These are phyloP conservation scores for Diaporthe citriasiana DNA, from an alignment of 2,329 filamentous ascomycete species.

Conservation along the genomic window DNA sequence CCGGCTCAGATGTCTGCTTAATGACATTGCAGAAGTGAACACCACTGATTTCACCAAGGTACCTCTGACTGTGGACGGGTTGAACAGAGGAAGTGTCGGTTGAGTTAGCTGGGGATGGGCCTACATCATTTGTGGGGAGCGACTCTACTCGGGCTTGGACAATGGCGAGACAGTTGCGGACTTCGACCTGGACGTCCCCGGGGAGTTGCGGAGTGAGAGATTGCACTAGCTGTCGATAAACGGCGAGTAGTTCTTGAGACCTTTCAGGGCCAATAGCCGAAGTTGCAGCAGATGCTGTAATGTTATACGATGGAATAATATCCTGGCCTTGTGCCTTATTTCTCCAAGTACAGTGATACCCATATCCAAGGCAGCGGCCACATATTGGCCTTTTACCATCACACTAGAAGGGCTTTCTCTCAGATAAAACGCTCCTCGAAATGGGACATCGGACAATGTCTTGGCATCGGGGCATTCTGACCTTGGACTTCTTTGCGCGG, in stretches of 20 bases:
- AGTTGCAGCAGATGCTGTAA: neutral
- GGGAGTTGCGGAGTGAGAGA: constrained; percentile 10
- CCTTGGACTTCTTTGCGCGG: constrained; percentile 29
- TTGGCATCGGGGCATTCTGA: neutral
- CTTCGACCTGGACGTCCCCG: constrained; percentile 5
- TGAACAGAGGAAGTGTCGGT: constrained; percentile 13
- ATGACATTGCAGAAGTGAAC: constrained; percentile 54
- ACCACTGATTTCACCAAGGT: constrained; percentile 56
- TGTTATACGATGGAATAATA: neutral
- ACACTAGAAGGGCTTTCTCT: constrained; percentile 4
- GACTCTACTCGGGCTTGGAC: constrained; percentile 2
- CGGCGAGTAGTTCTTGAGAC: neutral
- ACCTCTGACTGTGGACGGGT: constrained; percentile 45
- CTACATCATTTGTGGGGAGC: neutral
- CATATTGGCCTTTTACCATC: constrained; percentile 46
- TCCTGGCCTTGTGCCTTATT: neutral
- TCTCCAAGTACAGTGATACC: constrained; percentile 43
- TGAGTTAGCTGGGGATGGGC: neutral
- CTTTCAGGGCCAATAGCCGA: neutral
- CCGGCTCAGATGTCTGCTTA: constrained; percentile 42
- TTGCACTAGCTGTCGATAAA: constrained; percentile 18
- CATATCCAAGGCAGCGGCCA: constrained; percentile 47
- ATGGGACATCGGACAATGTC: too few species aligned
- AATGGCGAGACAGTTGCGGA: constrained; percentile 10
- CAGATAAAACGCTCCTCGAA: neutral